phyloP scores from a whole-genome alignment of 352 stramenopile genomes.

The Blastocystis sp. region DNA sequence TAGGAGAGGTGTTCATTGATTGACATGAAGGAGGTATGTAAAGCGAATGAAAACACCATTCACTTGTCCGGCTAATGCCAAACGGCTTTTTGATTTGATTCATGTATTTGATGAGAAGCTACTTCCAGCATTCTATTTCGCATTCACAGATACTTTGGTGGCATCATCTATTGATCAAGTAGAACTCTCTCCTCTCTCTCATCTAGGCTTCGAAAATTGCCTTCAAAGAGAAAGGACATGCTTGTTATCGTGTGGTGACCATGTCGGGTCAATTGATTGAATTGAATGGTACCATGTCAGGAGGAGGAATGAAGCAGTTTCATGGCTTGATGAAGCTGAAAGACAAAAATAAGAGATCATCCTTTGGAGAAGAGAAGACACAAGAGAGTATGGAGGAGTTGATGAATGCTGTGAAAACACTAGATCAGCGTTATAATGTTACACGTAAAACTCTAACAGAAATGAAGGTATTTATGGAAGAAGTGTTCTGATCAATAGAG shows the following conservation, averaged over 20 bases:
- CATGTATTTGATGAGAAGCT: slow-evolving; percentile 83
- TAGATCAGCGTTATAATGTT: slow-evolving; percentile 72
- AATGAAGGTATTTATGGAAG: neutral
- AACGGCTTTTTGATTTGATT: slow-evolving; percentile 84
- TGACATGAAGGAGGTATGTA: slow-evolving; percentile 71
- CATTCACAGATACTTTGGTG: slow-evolving; percentile 93
- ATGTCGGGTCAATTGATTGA: slow-evolving; percentile 94
- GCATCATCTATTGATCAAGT: slow-evolving; percentile 89
- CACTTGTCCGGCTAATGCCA: slow-evolving; percentile 71
- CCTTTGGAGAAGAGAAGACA: slow-evolving; percentile 72
- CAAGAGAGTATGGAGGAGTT: slow-evolving; percentile 73
- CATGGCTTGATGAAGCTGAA: slow-evolving; percentile 37
- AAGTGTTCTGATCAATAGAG: neutral
- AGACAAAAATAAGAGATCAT: neutral
- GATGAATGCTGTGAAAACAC: slow-evolving; percentile 71
- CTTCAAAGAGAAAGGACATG: slow-evolving; percentile 70
- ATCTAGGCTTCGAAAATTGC: slow-evolving; percentile 83
- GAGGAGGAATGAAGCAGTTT: slow-evolving; percentile 87
- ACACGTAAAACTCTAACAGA: slow-evolving; percentile 27
- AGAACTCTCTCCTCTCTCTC: slow-evolving; percentile 72
- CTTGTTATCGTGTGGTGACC: slow-evolving; percentile 88
- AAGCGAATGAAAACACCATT: slow-evolving; percentile 66
- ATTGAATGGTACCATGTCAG: slow-evolving; percentile 95
- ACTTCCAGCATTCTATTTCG: slow-evolving; percentile 89
- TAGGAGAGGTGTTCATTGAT: slow-evolving; percentile 73